A percentile compares a stretch with the other conserved stretches of the same genome.
These are phyloP conservation scores for Colletotrichum horii DNA, from an alignment of 2,329 filamentous ascomycete genomes.

Conservation along the genomic window DNA sequence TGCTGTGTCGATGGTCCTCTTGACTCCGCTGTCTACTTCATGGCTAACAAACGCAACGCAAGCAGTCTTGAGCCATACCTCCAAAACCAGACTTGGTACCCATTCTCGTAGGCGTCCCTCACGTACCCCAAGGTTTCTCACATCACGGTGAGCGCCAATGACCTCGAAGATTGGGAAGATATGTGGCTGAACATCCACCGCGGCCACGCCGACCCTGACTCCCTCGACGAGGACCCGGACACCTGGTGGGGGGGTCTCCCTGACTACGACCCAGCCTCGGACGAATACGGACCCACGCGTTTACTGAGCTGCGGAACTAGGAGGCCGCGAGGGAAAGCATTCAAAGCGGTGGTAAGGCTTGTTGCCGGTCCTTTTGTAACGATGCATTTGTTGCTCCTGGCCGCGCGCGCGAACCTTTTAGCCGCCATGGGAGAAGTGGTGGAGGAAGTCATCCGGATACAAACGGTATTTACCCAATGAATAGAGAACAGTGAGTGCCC, in stretches of 20 bases:
- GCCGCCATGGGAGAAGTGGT: neutral
- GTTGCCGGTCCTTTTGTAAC: slow-evolving; percentile 9
- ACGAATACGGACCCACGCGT: neutral
- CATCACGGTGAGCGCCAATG: neutral
- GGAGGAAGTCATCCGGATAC: neutral
- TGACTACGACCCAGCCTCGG: neutral
- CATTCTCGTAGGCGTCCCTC: neutral
- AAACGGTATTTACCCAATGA: neutral
- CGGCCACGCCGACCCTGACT: neutral
- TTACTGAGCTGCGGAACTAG: neutral
- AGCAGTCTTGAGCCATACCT: neutral
- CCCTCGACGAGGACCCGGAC: neutral
- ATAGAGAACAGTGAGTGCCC: neutral
- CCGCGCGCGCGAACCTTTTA: neutral
- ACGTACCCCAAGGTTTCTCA: neutral
- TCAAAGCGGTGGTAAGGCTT: neutral
- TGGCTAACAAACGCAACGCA: neutral
- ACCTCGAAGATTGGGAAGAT: neutral
- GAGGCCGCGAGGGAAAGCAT: neutral
- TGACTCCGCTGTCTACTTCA: neutral
- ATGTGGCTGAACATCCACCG: neutral
- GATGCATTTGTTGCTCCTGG: slow-evolving; percentile 22
- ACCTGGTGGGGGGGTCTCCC: neutral
- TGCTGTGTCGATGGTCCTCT: neutral
- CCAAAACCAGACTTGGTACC: neutral